Base-by-base conservation (phyloP, 148 eudicot genomes). In the Mesembryanthemum crystallinum region DNA sequence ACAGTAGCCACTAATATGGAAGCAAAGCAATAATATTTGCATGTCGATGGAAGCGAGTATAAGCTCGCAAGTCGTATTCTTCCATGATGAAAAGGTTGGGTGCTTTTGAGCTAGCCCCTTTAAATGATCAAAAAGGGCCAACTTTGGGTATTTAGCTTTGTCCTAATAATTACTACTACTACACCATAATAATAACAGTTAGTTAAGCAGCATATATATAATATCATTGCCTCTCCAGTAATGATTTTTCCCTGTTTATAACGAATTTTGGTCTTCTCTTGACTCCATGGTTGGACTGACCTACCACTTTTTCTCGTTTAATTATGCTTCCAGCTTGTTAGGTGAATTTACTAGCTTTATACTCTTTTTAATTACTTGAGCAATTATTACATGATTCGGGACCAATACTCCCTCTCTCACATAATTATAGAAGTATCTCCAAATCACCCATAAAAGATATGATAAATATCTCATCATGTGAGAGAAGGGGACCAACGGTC, bases 321-420 rank as follows among this genome's bases (percentile, higher is more conserved):
- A 75, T 80, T 75, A 80, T 75, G 49, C 39, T 64, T 59, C 66
- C 69, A 64, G 76, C 81, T 79, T 33, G 18, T 74, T 79, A 60
- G 78, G 45, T 73, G 77, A 59, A n/a, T 35, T 24, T 32, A 63
- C 39, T 35, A 35, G 39, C 39, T 35, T 6, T 35, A 35, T 3
- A 6, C 39, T 35, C 39, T 35, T 35, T 35, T n/a, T n/a, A n/a
- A n/a, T n/a, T n/a, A n/a, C n/a, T n/a, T n/a, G n/a, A n/a, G n/a
- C n/a, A n/a, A n/a, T n/a, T n/a, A n/a, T n/a, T n/a, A n/a, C n/a
- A n/a, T n/a, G n/a, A n/a, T n/a, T n/a, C n/a, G n/a, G n/a, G n/a
- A n/a, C n/a, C n/a, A n/a, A n/a, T n/a, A n/a, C n/a, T n/a, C n/a
- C n/a, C n/a, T n/a, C n/a, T n/a, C n/a, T n/a, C n/a, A n/a, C n/a